These are phyloP conservation scores for Elymus sibiricus DNA, from an alignment of 176 grass and related monocot species.

Conservation along the genomic window DNA sequence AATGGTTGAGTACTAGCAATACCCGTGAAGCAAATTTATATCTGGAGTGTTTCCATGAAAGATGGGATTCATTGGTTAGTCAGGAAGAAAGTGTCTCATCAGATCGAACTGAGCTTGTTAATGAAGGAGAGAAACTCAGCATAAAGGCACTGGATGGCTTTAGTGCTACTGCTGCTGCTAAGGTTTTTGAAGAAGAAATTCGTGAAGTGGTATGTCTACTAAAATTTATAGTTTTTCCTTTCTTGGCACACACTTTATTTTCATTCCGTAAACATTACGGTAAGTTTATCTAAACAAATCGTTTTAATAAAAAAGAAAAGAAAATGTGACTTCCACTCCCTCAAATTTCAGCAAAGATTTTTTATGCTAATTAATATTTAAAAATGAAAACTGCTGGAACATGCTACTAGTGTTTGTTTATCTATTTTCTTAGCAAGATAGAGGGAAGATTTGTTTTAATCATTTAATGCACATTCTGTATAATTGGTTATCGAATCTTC, in stretches of 20 bases:
- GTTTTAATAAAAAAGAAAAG: background rate
- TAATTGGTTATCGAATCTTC: background rate
- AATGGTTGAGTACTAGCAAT: slow-evolving; percentile 78
- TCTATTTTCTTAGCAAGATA: background rate
- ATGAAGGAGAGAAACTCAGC: slow-evolving; percentile 44
- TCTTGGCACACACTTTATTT: background rate
- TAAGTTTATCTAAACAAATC: slow-evolving; percentile 17
- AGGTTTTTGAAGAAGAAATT: slow-evolving; percentile 90
- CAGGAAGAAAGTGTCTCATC: slow-evolving; percentile 31
- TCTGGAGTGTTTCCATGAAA: slow-evolving; percentile 59
- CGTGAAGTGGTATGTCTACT: slow-evolving; percentile 70
- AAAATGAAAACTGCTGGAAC: background rate
- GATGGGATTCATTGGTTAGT: slow-evolving; percentile 49
- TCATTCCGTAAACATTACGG: background rate
- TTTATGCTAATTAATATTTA: background rate
- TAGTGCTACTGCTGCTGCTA: slow-evolving; percentile 65
- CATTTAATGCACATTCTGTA: background rate
- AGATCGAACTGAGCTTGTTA: slow-evolving; percentile 44
- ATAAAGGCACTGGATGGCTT: slow-evolving; percentile 62
- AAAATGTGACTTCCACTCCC: background rate
- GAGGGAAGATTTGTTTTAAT: background rate
- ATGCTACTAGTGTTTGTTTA: background rate
- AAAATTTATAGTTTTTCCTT: background rate
- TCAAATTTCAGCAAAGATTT: slow-evolving; percentile 4
- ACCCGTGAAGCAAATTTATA: slow-evolving; percentile 68